Evolutionary conservation across 441 rosid genomes (phyloP).

Genomic region (Gossypium trilobum): DNA sequence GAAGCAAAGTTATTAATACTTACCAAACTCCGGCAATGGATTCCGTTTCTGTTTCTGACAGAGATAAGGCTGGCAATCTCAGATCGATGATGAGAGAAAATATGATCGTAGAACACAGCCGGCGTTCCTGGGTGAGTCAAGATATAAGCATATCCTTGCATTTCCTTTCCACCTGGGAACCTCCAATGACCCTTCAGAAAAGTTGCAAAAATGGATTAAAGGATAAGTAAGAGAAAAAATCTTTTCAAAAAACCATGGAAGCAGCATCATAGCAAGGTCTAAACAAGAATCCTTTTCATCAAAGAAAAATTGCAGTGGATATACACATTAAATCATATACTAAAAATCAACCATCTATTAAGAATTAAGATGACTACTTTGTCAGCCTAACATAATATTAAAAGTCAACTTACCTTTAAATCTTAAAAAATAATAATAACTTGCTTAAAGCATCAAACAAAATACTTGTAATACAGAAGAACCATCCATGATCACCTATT

Average conservation of each 20-base stretch:
- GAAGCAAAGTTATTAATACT: conserved; percentile 21
- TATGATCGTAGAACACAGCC: conserved; percentile 74
- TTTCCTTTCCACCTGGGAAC: conserved; percentile 81
- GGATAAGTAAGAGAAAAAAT: background rate
- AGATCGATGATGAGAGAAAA: conserved; percentile 55
- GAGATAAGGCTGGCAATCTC: conserved; percentile 67
- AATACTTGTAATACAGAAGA: background rate
- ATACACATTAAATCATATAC: conserved; percentile 7
- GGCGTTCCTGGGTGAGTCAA: conserved; percentile 97
- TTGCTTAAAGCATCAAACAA: background rate
- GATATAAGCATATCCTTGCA: conserved; percentile 95
- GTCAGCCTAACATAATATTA: background rate
- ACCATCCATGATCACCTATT: background rate
- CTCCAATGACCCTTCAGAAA: conserved; percentile 81
- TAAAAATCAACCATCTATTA: background rate
- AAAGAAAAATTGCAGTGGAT: background rate
- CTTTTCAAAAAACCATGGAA: background rate
- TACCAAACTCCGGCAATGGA: conserved; percentile 78
- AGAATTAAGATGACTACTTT: background rate
- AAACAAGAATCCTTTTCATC: background rate
- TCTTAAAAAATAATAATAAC: background rate
- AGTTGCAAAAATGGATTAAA: background rate
- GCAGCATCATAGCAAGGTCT: background rate
- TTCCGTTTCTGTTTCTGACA: conserved; percentile 54
- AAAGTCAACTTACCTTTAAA: background rate